Evolutionary conservation across 2,329 filamentous ascomycete species (phyloP), one percentile per base, ranked within the genome.

Genomic region (Fusarium tanahbumbuense): DNA sequence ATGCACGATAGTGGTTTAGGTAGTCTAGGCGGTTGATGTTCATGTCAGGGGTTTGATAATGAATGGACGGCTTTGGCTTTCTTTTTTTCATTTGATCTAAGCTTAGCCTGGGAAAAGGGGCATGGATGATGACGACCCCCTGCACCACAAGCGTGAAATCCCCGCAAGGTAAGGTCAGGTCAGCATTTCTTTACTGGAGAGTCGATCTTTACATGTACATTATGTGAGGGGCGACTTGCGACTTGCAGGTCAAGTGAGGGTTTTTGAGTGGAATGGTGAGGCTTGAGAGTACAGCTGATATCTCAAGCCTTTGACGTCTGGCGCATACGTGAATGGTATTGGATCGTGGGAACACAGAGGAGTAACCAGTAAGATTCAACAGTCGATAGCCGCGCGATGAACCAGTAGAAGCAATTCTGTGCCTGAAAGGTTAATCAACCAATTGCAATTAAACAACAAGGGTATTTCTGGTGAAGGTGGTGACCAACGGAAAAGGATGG

Each of bases 401-500:
- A 60, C 64, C 62, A 67, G 62, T 67, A 37, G 65, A 52, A 52
- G 23, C 45, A 65, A 56, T n/a, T 60, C 50, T 52, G 68, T 65
- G 37, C 68, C 68, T 71, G 68, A 46, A 47, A 48, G 49, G 25
- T 20, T 57, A 44, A 49, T 58, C 50, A 56, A 46, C 68, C 67
- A 71, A 70, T 70, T 65, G 34, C 27, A 40, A 45, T 52, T 53
- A 30, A 50, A 30, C 27, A 30, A 23, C 55, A 58, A 54, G 68
- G 68, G 59, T 56, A 23, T n/a, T 48, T 68, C 22, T 64, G 67
- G 67, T 70, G 67, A 67, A 47, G 66, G 66, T 70, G 66, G 67
- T 70, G 67, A 63, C 54, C 48, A 61, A 63, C 57, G 57, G 60
- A 53, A 53, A 53, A 52, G 46, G 45, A 59, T 52, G 41, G 46